A percentile compares a stretch with the other conserved stretches of the same genome.
These are phyloP conservation scores for Aschersonia sp. DNA, from an alignment of 2,329 filamentous ascomycete species.

Conservation along the genomic window DNA sequence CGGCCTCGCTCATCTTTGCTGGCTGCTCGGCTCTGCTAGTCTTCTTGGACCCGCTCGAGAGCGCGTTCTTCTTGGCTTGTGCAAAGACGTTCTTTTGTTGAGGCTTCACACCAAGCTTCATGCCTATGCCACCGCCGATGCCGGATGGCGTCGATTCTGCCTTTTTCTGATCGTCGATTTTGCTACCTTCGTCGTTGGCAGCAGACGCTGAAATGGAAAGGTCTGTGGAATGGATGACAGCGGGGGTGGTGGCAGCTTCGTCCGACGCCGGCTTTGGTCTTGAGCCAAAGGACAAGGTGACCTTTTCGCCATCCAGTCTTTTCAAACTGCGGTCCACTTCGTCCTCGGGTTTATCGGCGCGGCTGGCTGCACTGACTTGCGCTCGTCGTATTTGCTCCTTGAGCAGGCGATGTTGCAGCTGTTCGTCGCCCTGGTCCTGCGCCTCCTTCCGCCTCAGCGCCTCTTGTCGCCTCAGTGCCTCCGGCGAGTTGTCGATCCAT, in stretches of 20 bases:
- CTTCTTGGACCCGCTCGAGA: constrained; percentile 48
- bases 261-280: constrained; percentile 16
- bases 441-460: constrained; percentile 71
- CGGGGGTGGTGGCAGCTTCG: background rate
- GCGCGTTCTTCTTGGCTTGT: constrained; percentile 52
- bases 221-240: constrained; percentile 5
- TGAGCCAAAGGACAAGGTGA: constrained; percentile 52
- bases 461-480: constrained; percentile 67
- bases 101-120: constrained; percentile 49
- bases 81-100: constrained; percentile 68
- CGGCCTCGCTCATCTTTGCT: constrained; percentile 78
- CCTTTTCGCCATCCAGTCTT: constrained; percentile 58
- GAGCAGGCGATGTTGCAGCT: constrained; percentile 71
- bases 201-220: constrained; percentile 9
- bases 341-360: constrained; percentile 20
- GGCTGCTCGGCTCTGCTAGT: constrained; percentile 39
- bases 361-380: constrained; percentile 31
- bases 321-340: constrained; percentile 33
- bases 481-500: constrained; percentile 86
- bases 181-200: constrained; percentile 2
- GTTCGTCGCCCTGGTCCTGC: constrained; percentile 81
- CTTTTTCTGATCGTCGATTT: constrained; percentile 4
- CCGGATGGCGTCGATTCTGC: constrained; percentile 16
- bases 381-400: constrained; percentile 72
- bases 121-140: constrained; percentile 31